Conservation (phyloP, 2,329 filamentous ascomycete species). For the Paraphoma chrysanthemicola region DNA sequence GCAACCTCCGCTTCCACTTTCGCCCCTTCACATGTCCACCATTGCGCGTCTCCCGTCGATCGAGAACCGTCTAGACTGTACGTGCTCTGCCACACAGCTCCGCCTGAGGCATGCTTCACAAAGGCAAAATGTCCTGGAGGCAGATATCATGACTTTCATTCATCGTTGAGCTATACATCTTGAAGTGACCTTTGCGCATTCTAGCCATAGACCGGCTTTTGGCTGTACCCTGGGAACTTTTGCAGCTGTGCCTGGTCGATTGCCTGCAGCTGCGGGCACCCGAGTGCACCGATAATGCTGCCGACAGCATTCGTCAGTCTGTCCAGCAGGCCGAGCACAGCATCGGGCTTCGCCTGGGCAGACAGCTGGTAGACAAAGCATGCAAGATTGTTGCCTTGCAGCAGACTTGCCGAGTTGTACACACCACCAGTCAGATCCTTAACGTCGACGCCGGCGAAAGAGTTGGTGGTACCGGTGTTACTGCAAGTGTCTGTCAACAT, state of each 20-base stretch:
- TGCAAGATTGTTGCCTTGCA: slow-evolving; percentile 22
- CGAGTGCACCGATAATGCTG: slow-evolving; percentile 15
- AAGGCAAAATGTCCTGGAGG: too few species aligned
- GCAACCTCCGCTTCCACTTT: background rate
- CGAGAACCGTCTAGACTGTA: slow-evolving; percentile 4
- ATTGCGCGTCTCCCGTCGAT: slow-evolving; percentile 6
- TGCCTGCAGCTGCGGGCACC: slow-evolving; percentile 22
- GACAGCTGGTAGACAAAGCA: slow-evolving; percentile 26
- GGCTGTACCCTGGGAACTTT: slow-evolving; percentile 28
- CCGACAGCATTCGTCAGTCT: slow-evolving; percentile 21
- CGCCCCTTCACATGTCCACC: slow-evolving; percentile 12
- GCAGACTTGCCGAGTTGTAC: slow-evolving; percentile 17
- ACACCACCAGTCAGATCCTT: slow-evolving; percentile 21
- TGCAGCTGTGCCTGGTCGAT: slow-evolving; percentile 21
- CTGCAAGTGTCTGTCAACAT: slow-evolving; percentile 7
- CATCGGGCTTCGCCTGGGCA: slow-evolving; percentile 29
- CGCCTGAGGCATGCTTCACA: background rate
- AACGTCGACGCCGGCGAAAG: slow-evolving; percentile 27
- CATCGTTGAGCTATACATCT: background rate
- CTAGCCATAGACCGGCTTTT: slow-evolving; percentile 23
- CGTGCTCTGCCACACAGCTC: background rate
- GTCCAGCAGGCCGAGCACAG: slow-evolving; percentile 19
- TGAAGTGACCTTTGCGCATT: background rate
- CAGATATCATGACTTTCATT: too few species aligned
- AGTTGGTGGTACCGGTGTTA: slow-evolving; percentile 30